Percentiles rank a stretch among this genome's conserved stretches.
Evolutionary conservation across 1,284 basidiomycete genomes (phyloP).

Genomic region (Trametes polyzona): DNA sequence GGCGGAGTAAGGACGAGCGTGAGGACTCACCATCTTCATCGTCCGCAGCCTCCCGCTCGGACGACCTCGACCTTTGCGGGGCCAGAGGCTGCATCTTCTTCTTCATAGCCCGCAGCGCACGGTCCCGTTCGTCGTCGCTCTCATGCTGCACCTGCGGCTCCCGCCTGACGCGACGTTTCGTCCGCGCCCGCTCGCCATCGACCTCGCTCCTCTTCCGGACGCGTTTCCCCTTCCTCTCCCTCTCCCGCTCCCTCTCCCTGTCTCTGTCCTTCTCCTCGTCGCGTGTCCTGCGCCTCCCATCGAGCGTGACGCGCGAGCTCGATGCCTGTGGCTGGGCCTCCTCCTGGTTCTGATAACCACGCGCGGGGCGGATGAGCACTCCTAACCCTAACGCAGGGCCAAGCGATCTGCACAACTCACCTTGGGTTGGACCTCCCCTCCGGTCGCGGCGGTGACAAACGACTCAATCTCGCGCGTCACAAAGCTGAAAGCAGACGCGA

Average conservation of each 20-base stretch:
- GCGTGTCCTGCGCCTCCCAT: conserved; percentile 20
- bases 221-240: conserved; percentile 23
- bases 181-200: conserved; percentile 17
- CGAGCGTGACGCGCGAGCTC: conserved; percentile 32
- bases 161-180: conserved; percentile 14
- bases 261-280: conserved; percentile 12
- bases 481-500: conserved; percentile 69
- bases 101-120: conserved; percentile 13
- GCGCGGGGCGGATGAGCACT: background rate
- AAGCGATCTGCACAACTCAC: conserved; percentile 12
- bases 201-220: conserved; percentile 23
- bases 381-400: conserved; percentile 2
- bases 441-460: conserved; percentile 69
- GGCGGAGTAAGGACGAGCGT: background rate
- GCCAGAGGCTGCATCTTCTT: conserved; percentile 12
- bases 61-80: conserved; percentile 11
- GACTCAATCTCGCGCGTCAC: conserved; percentile 72
- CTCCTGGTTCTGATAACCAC: conserved; percentile 16
- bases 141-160: conserved; percentile 10
- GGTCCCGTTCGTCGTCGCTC: conserved; percentile 18
- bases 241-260: conserved; percentile 10
- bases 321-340: conserved; percentile 31
- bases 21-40: conserved; percentile 26
- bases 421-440: conserved; percentile 33
- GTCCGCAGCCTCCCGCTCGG: conserved; percentile 22